Conservation (phyloP, 176 grass and related monocot species). For the Ampelocalamus luodianensis region DNA sequence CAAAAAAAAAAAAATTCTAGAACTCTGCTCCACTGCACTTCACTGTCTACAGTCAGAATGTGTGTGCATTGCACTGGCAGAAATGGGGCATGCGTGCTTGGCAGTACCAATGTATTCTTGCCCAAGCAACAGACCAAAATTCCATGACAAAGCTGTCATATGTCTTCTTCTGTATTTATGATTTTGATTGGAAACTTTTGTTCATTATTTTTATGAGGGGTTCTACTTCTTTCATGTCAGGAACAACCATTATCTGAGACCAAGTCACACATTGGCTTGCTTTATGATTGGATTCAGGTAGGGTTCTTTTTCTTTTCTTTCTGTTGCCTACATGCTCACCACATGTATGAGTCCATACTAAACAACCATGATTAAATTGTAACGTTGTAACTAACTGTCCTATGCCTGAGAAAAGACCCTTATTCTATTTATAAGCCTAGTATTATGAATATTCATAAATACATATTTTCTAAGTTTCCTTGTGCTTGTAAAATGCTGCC, state of each 20-base stretch:
- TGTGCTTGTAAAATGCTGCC: constrained; percentile 15
- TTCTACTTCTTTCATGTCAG: constrained; percentile 44
- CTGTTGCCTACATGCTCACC: not conserved
- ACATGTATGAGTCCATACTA: constrained; percentile 15
- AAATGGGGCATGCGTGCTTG: constrained; percentile 10
- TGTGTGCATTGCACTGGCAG: not conserved
- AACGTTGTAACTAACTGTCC: not conserved
- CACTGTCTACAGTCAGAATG: constrained; percentile 9
- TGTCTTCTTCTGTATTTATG: constrained; percentile 36
- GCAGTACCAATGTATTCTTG: not conserved
- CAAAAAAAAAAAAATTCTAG: constrained; percentile 16
- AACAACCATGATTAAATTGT: not conserved
- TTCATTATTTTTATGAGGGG: constrained; percentile 17
- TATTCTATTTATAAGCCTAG: constrained; percentile 3
- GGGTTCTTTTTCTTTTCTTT: constrained; percentile 30
- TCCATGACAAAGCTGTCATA: constrained; percentile 11
- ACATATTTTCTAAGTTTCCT: not conserved
- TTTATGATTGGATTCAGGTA: constrained; percentile 74
- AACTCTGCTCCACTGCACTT: not conserved
- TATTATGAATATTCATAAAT: constrained; percentile 14
- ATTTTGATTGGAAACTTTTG: constrained; percentile 19
- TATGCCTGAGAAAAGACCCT: not conserved
- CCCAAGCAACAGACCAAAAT: constrained; percentile 11
- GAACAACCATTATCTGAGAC: constrained; percentile 39
- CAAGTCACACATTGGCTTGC: constrained; percentile 44